Evolutionary conservation across 2,329 filamentous ascomycete species (phyloP).

Genomic region (Dactylellina drechsleri): DNA sequence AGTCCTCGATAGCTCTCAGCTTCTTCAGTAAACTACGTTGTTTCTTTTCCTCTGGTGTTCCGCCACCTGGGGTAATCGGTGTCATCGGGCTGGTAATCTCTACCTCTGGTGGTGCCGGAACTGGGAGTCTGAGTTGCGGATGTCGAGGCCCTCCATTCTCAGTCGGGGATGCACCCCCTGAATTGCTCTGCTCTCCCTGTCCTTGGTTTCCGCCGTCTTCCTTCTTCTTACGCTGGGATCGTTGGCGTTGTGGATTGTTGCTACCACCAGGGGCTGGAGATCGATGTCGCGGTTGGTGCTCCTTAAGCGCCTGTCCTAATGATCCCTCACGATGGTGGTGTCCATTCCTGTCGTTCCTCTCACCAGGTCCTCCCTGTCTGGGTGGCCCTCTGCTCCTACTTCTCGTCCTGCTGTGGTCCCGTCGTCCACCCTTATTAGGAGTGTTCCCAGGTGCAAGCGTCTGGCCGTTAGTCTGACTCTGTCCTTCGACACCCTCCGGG

Average conservation of each 20-base stretch:
- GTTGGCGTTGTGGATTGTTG: slow-evolving; percentile 57
- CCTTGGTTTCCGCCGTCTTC: slow-evolving; percentile 54
- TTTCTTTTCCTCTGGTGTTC: slow-evolving; percentile 79
- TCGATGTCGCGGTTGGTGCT: slow-evolving; percentile 46
- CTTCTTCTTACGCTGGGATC: slow-evolving; percentile 58
- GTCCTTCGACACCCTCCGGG: slow-evolving; percentile 63
- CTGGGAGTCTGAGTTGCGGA: slow-evolving; percentile 57
- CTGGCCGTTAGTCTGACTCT: slow-evolving; percentile 61
- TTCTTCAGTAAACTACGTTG: slow-evolving; percentile 94
- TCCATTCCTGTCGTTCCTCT: slow-evolving; percentile 6
- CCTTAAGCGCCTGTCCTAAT: slow-evolving; percentile 50
- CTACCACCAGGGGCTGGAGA: slow-evolving; percentile 39
- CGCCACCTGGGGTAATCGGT: slow-evolving; percentile 66
- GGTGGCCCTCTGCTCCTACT: slow-evolving; percentile 64
- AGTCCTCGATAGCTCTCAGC: slow-evolving; percentile 94
- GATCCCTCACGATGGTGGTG: slow-evolving; percentile 45
- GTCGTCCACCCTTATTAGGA: slow-evolving; percentile 64
- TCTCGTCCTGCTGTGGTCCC: slow-evolving; percentile 68
- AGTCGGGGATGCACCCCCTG: slow-evolving; percentile 59
- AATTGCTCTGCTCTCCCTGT: slow-evolving; percentile 54
- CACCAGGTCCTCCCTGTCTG: slow-evolving; percentile 60
- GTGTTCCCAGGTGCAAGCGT: slow-evolving; percentile 62
- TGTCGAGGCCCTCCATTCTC: slow-evolving; percentile 58
- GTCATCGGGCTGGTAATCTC: slow-evolving; percentile 62
- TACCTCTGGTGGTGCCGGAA: slow-evolving; percentile 58